These are phyloP conservation scores for Dendrocalamus sinicus DNA, from an alignment of 176 grass and related monocot species.

Conservation along the genomic window DNA sequence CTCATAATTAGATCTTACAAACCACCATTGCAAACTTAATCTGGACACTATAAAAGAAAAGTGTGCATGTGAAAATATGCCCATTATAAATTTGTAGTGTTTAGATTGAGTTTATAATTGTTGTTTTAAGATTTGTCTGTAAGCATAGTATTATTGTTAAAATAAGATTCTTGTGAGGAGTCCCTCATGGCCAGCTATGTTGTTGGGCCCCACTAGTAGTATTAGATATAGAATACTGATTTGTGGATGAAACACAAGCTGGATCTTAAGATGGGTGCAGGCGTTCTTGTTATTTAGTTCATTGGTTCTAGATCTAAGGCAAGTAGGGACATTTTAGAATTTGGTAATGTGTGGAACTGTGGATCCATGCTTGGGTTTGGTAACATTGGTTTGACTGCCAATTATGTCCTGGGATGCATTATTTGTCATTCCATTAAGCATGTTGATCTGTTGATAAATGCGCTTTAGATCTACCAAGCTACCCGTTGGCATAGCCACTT, in stretches of 20 bases:
- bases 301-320: constrained; percentile 49
- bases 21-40: constrained; percentile 46
- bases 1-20: constrained; percentile 32
- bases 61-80: constrained; percentile 6
- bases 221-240: constrained; percentile 39
- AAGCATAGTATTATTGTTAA: constrained; percentile 15
- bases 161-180: constrained; percentile 40
- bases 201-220: constrained; percentile 39
- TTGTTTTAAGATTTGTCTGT: constrained; percentile 42
- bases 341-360: constrained; percentile 38
- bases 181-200: constrained; percentile 41
- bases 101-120: constrained; percentile 50
- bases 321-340: constrained; percentile 31
- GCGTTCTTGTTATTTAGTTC: constrained; percentile 52
- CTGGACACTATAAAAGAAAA: constrained; percentile 45
- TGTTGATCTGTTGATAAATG: constrained; percentile 28
- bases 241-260: constrained; percentile 45
- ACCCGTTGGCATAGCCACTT: constrained; percentile 7
- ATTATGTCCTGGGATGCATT: constrained; percentile 21
- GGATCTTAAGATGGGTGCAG: constrained; percentile 56
- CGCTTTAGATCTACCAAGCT: constrained; percentile 26
- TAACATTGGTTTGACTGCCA: constrained; percentile 46
- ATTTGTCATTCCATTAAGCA: constrained; percentile 10
- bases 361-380: constrained; percentile 35
- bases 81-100: constrained; percentile 54